phyloP scores from a whole-genome alignment of 1,284 basidiomycete species.

The Agroathelia rolfsii region DNA sequence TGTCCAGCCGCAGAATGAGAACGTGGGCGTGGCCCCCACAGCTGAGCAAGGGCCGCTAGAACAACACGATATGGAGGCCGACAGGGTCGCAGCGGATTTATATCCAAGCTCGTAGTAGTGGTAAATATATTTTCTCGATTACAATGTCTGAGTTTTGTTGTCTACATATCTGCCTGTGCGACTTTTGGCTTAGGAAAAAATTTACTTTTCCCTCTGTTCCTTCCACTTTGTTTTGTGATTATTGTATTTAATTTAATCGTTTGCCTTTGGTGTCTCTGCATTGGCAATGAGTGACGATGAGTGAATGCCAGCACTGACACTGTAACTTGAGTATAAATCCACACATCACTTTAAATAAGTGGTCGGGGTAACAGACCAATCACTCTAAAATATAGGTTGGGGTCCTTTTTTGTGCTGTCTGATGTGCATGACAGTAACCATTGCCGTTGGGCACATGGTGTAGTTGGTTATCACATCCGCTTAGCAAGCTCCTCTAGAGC shows the following conservation, averaged over 20 bases:
- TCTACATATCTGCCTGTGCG: too few species aligned
- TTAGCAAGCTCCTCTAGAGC: too few species aligned
- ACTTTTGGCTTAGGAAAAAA: too few species aligned
- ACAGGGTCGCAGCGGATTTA: constrained; percentile 22
- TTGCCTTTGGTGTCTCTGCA: constrained; percentile 25
- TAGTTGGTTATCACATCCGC: too few species aligned
- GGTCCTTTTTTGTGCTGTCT: too few species aligned
- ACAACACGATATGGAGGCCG: constrained; percentile 24
- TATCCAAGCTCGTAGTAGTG: constrained; percentile 13
- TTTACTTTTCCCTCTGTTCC: neutral
- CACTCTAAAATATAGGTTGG: too few species aligned
- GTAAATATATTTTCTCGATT: neutral
- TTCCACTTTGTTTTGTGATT: neutral
- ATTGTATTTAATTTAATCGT: neutral
- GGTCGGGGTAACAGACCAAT: too few species aligned
- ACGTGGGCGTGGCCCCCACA: constrained; percentile 4
- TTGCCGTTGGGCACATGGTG: too few species aligned
- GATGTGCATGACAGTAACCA: too few species aligned
- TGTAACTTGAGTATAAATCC: too few species aligned
- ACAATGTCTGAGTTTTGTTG: neutral
- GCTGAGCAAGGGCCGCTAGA: constrained; percentile 8
- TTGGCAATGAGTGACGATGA: constrained; percentile 51
- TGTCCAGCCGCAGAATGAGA: constrained; percentile 5
- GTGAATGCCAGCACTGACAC: too few species aligned
- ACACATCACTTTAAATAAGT: too few species aligned